These are phyloP conservation scores for Alternaria ethzedia DNA, from an alignment of 2,329 filamentous ascomycete genomes.

Conservation along the genomic window DNA sequence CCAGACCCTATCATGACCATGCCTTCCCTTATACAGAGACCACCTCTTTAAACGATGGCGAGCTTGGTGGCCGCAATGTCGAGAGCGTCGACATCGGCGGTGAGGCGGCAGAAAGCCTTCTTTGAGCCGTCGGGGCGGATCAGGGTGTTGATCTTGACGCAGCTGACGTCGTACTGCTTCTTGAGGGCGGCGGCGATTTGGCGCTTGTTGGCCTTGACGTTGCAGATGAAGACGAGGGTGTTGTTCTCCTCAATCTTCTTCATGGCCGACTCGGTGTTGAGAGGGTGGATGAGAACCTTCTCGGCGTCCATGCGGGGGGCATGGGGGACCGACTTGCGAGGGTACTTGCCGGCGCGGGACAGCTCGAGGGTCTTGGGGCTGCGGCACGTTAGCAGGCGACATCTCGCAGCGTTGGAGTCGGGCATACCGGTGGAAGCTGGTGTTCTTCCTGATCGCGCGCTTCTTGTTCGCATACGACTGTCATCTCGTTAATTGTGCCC, in stretches of 20 bases:
- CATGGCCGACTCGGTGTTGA: slow-evolving; percentile 99
- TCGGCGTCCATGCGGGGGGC: slow-evolving; percentile 92
- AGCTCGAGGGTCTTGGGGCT: slow-evolving; percentile 90
- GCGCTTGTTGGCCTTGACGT: slow-evolving; percentile 93
- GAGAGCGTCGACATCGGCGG: slow-evolving; percentile 94
- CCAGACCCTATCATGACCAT: slow-evolving; percentile 37
- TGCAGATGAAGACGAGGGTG: slow-evolving; percentile 97
- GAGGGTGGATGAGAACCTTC: slow-evolving; percentile 95
- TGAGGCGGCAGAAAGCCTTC: slow-evolving; percentile 98
- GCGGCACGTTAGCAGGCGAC: slow-evolving; percentile 6
- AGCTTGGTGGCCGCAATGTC: slow-evolving; percentile 99
- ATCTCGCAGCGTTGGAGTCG: background rate
- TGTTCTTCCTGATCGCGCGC: slow-evolving; percentile 87
- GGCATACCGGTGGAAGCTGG: slow-evolving; percentile 82
- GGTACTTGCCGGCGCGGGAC: slow-evolving; percentile 91
- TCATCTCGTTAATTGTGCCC: slow-evolving; percentile 49
- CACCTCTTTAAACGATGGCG: slow-evolving; percentile 80
- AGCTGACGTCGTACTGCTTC: slow-evolving; percentile 99
- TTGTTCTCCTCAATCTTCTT: slow-evolving; percentile 99
- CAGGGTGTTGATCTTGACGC: slow-evolving; percentile 98
- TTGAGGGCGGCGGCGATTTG: slow-evolving; percentile 98
- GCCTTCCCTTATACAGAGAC: slow-evolving; percentile 23
- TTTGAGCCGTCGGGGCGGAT: slow-evolving; percentile 97
- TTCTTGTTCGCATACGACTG: slow-evolving; percentile 81
- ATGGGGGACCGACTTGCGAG: slow-evolving; percentile 91